A percentile compares a stretch with the other conserved stretches of the same genome.
Evolutionary conservation across 805 yeast species (phyloP).

Genomic region (Starmerella apicola): DNA sequence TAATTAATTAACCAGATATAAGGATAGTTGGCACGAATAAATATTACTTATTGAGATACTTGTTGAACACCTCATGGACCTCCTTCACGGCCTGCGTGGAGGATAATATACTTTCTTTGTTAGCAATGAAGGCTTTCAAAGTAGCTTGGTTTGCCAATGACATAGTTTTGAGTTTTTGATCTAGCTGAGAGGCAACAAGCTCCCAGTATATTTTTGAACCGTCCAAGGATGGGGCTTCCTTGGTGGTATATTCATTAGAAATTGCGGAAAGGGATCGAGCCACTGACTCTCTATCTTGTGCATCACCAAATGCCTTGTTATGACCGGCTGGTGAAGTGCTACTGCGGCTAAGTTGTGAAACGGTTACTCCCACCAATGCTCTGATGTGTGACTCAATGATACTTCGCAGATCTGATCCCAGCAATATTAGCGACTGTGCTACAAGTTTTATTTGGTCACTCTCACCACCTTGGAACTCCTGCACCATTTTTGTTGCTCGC

Average conservation of each 20-base stretch:
- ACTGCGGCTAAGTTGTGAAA: slow-evolving; percentile 11
- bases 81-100: slow-evolving; percentile 8
- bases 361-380: slow-evolving; percentile 10
- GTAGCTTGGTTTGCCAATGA: slow-evolving; percentile 19
- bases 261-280: background rate
- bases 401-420: slow-evolving; percentile 7
- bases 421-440: slow-evolving; percentile 3
- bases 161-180: slow-evolving; percentile 26
- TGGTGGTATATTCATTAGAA: background rate
- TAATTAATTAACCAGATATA: too few relatives aligned
- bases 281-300: slow-evolving; percentile 6
- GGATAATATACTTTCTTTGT: slow-evolving; percentile 10
- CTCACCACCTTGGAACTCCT: slow-evolving; percentile 6
- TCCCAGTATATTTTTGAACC: slow-evolving; percentile 23
- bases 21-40: too few relatives aligned
- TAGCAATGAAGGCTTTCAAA: slow-evolving; percentile 9
- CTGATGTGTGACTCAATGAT: slow-evolving; percentile 4
- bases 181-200: slow-evolving; percentile 26
- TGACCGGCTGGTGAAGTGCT: slow-evolving; percentile 4
- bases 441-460: slow-evolving; percentile 10
- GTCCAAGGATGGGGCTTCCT: background rate
- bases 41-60: slow-evolving; percentile 8
- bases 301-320: slow-evolving; percentile 11
- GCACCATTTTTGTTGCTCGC: slow-evolving; percentile 3
- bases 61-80: slow-evolving; percentile 11